phyloP scores from a whole-genome alignment of 352 stramenopile species.

The Elongisporangium senticosum region DNA sequence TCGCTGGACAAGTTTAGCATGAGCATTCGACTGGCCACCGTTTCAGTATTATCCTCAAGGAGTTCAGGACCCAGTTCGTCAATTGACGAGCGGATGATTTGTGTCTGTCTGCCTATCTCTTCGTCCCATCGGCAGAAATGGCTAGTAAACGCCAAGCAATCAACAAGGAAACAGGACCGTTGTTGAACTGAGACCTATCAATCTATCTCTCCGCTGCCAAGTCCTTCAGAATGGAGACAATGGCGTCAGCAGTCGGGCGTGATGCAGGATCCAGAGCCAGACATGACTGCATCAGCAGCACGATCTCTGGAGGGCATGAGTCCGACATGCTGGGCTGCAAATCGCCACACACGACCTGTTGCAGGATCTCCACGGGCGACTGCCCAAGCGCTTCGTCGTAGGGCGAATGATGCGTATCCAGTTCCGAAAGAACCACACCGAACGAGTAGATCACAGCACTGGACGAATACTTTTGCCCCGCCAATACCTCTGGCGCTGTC shows the following conservation, averaged over 20 bases:
- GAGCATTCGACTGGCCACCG: too few relatives aligned
- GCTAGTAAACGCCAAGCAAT: neutral
- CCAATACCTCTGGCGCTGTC: constrained; percentile 70
- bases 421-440: constrained; percentile 49
- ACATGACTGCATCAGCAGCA: constrained; percentile 20
- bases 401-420: constrained; percentile 42
- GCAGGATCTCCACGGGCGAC: constrained; percentile 21
- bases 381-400: constrained; percentile 14
- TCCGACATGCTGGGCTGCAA: constrained; percentile 21
- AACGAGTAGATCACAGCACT: constrained; percentile 74
- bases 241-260: constrained; percentile 20
- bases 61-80: neutral
- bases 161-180: neutral
- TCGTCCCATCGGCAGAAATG: too few relatives aligned
- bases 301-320: constrained; percentile 25
- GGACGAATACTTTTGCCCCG: constrained; percentile 31
- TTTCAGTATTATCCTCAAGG: too few relatives aligned
- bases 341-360: constrained; percentile 20
- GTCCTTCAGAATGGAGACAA: constrained; percentile 12
- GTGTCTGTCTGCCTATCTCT: neutral
- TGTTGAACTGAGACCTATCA: too few relatives aligned
- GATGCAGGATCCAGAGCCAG: constrained; percentile 18
- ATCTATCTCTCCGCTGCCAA: constrained; percentile 5
- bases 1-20: too few relatives aligned
- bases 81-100: neutral